Conservation (phyloP, 129 eudicot species). For the Pulicaria dysenterica region DNA sequence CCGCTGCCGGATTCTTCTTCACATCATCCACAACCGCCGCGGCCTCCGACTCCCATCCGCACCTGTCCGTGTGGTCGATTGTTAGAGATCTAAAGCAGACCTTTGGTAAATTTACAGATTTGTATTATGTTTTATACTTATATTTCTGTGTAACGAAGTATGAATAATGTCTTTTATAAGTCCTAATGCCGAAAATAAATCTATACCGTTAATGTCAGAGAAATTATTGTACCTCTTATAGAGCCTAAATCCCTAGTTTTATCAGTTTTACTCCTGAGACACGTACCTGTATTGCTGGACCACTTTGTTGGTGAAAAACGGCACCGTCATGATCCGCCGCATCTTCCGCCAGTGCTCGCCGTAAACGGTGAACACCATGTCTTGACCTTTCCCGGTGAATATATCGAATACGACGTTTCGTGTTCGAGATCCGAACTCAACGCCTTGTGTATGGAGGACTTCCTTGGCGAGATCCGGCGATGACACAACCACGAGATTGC, state of each 20-base stretch:
- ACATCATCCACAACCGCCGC: conserved; percentile 80
- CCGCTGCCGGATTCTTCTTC: conserved; percentile 61
- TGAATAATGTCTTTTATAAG: no score
- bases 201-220: no score
- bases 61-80: conserved; percentile 6
- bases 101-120: no score
- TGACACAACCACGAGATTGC: conserved; percentile 49
- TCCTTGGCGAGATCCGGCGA: conserved; percentile 46
- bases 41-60: conserved; percentile 84
- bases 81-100: no score
- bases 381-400: conserved; percentile 92
- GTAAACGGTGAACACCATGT: conserved; percentile 80
- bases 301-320: conserved; percentile 81
- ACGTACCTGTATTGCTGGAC: conserved; percentile 64
- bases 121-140: no score
- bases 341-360: conserved; percentile 97
- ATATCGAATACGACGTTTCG: conserved; percentile 87
- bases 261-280: no score
- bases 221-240: no score
- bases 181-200: no score
- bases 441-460: conserved; percentile 56
- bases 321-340: conserved; percentile 89
- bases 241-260: no score
- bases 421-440: conserved; percentile 87
- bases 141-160: no score